A percentile compares a stretch with the other conserved stretches of the same genome.
Conservation (phyloP, 2,329 filamentous ascomycete species). For the Penicillium sp. region DNA sequence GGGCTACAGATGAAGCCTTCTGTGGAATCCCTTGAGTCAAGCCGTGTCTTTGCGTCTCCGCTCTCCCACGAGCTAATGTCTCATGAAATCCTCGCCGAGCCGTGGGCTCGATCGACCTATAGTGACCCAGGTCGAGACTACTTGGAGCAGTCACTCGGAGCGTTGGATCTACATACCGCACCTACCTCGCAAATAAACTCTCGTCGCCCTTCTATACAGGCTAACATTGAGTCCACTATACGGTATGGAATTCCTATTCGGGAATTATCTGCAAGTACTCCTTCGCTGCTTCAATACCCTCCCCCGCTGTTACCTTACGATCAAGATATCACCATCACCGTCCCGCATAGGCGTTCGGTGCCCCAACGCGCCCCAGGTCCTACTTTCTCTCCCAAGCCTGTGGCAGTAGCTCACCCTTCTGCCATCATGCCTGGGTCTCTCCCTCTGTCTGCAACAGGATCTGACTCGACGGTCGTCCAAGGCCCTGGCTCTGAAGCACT, state of each 20-base stretch:
- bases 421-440: conserved; percentile 44
- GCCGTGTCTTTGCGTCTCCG: conserved; percentile 38
- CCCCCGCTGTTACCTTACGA: conserved; percentile 42
- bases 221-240: conserved; percentile 21
- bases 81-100: conserved; percentile 34
- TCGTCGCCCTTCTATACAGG: conserved; percentile 29
- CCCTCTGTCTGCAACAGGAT: conserved; percentile 29
- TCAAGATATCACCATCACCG: conserved; percentile 41
- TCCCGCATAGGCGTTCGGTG: conserved; percentile 27
- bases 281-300: conserved; percentile 32
- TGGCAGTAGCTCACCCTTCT: conserved; percentile 38
- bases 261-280: conserved; percentile 37
- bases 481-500: conserved; percentile 37
- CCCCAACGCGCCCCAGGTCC: conserved; percentile 21
- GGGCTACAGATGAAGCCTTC: conserved; percentile 39
- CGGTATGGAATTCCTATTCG: conserved; percentile 17
- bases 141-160: conserved; percentile 27
- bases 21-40: conserved; percentile 38
- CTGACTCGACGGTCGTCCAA: conserved; percentile 33
- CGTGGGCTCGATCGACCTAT: conserved; percentile 39
- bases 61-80: conserved; percentile 33
- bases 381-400: conserved; percentile 20
- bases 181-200: conserved; percentile 36
- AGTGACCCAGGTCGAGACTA: conserved; percentile 39
- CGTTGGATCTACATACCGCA: conserved; percentile 33